phyloP scores from a whole-genome alignment of 2,329 filamentous ascomycete genomes.

The Didymosphaeria variabile region DNA sequence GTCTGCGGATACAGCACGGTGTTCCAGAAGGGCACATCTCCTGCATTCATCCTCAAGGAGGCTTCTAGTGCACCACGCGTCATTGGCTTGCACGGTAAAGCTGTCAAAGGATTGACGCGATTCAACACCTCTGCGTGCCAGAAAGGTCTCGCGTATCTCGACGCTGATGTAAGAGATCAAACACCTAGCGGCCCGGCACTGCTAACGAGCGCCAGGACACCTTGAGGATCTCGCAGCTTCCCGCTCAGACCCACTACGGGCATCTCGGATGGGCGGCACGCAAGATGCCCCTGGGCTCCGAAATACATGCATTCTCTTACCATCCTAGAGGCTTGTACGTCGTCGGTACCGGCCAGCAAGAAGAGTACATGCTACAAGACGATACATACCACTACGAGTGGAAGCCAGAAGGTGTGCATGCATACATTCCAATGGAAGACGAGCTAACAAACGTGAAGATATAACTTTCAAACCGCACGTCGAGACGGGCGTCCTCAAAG shows the following conservation, averaged over 20 bases:
- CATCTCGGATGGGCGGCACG: constrained; percentile 79
- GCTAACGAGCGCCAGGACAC: constrained; percentile 62
- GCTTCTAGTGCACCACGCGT: constrained; percentile 79
- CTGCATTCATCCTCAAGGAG: constrained; percentile 84
- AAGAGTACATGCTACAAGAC: constrained; percentile 83
- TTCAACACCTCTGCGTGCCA: constrained; percentile 83
- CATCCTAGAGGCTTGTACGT: constrained; percentile 81
- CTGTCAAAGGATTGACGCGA: constrained; percentile 74
- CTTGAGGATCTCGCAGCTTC: constrained; percentile 77
- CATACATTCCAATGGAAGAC: not conserved
- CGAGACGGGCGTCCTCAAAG: constrained; percentile 76
- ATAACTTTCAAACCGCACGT: constrained; percentile 70
- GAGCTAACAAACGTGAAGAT: constrained; percentile 44
- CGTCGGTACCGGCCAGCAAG: constrained; percentile 72
- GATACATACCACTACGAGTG: constrained; percentile 87
- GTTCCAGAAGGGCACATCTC: constrained; percentile 81
- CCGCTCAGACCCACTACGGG: constrained; percentile 70
- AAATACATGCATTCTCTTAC: constrained; percentile 78
- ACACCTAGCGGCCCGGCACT: not conserved
- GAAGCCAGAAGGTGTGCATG: constrained; percentile 69
- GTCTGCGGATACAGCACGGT: constrained; percentile 82
- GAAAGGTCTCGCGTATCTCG: constrained; percentile 83
- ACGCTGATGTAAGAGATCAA: constrained; percentile 59
- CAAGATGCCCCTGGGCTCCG: constrained; percentile 74
- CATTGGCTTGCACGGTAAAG: constrained; percentile 73